phyloP scores from a whole-genome alignment of 805 yeast species.

The Candida piceae region DNA sequence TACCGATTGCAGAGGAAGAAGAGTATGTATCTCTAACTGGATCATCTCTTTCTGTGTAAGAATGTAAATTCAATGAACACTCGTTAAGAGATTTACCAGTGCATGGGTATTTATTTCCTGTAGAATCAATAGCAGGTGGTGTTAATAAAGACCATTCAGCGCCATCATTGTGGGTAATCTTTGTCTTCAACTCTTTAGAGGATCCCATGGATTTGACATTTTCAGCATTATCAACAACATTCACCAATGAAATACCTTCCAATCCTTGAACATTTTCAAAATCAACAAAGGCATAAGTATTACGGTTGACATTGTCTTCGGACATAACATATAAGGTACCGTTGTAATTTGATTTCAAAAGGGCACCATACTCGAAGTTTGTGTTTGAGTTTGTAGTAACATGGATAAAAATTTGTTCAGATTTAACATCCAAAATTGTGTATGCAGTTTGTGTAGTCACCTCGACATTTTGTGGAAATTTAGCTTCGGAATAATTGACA shows the following conservation, averaged over 20 bases:
- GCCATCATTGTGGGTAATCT: constrained; percentile 86
- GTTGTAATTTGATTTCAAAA: constrained; percentile 83
- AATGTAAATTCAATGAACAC: constrained; percentile 83
- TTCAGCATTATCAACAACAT: constrained; percentile 55
- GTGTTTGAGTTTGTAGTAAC: constrained; percentile 56
- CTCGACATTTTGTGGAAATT: constrained; percentile 63
- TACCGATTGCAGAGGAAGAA: constrained; percentile 84
- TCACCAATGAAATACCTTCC: constrained; percentile 80
- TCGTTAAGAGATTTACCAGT: constrained; percentile 38
- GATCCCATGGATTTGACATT: constrained; percentile 29
- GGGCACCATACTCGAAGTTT: constrained; percentile 64
- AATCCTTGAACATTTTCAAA: constrained; percentile 77
- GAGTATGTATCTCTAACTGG: constrained; percentile 72
- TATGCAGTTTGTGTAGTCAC: constrained; percentile 64
- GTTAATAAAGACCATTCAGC: constrained; percentile 71
- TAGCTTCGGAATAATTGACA: constrained; percentile 64
- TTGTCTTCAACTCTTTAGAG: constrained; percentile 58
- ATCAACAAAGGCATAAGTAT: constrained; percentile 72
- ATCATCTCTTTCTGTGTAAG: constrained; percentile 83
- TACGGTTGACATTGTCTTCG: constrained; percentile 68
- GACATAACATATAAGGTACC: constrained; percentile 82
- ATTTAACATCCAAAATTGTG: constrained; percentile 70
- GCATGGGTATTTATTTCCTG: constrained; percentile 56
- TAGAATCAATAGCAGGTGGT: constrained; percentile 66
- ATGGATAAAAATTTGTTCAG: constrained; percentile 75